Conservation (phyloP, 2,329 filamentous ascomycete species). For the Aureobasidium musti region DNA sequence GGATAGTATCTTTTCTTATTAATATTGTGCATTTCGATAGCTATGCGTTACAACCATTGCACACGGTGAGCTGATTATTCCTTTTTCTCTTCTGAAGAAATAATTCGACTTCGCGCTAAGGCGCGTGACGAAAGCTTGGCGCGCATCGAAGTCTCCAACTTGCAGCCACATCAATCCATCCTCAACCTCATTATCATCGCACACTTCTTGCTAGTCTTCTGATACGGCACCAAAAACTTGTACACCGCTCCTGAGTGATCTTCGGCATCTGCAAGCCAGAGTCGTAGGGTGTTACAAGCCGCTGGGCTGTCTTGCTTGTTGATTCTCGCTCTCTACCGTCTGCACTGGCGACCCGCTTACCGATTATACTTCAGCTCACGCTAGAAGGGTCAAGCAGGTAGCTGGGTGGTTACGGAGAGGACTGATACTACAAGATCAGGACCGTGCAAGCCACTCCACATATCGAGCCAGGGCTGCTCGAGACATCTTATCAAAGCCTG, state of each 20-base stretch:
- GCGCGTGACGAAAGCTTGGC: constrained; percentile 19
- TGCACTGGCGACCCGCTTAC: constrained; percentile 4
- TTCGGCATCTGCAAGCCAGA: constrained; percentile 3
- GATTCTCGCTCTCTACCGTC: constrained; percentile 3
- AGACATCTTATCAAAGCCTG: constrained; percentile 15
- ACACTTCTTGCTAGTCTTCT: neutral
- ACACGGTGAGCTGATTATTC: neutral
- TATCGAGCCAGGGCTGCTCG: constrained; percentile 27
- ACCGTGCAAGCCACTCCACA: neutral
- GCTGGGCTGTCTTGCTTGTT: constrained; percentile 6
- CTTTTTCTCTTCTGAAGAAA: neutral
- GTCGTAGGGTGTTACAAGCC: constrained; percentile 17
- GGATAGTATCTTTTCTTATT: too few relatives aligned
- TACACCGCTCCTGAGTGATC: constrained; percentile 20
- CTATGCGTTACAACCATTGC: too few relatives aligned
- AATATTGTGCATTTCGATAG: too few relatives aligned
- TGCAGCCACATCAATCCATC: neutral
- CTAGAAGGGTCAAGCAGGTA: constrained; percentile 18
- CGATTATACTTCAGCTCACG: constrained; percentile 12
- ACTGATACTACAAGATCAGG: neutral
- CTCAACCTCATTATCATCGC: neutral
- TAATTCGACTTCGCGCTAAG: neutral
- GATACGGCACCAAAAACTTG: constrained; percentile 10
- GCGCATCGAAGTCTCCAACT: neutral
- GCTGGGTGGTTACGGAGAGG: constrained; percentile 14